These are phyloP conservation scores for Saraca asoca DNA, from an alignment of 331 rosid genomes.

Conservation along the genomic window DNA sequence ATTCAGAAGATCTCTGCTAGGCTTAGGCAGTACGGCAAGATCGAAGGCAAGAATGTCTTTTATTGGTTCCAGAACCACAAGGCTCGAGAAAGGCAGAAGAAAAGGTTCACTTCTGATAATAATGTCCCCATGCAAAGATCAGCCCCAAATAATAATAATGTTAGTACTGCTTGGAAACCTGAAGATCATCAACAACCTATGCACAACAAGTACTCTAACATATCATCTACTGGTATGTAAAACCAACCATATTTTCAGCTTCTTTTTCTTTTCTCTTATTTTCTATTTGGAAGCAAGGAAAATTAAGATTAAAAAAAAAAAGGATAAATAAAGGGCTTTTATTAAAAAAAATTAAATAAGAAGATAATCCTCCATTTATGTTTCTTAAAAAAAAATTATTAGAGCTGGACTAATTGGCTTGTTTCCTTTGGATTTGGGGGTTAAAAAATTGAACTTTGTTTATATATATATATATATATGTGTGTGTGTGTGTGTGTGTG, in stretches of 20 bases:
- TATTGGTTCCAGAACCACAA: constrained; percentile 99
- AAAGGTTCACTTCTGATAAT: constrained; percentile 62
- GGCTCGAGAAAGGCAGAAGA: constrained; percentile 97
- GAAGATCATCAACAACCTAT: constrained; percentile 16
- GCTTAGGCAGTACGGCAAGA: constrained; percentile 90
- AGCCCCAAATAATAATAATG: neutral
- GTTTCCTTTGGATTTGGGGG: too few relatives aligned
- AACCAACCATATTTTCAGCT: neutral
- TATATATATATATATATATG: too few relatives aligned
- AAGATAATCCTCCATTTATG: too few relatives aligned
- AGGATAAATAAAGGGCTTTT: too few relatives aligned
- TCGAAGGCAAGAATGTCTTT: constrained; percentile 94
- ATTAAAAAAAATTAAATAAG: too few relatives aligned
- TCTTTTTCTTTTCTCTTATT: neutral
- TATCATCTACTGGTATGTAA: constrained; percentile 41
- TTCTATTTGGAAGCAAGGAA: neutral
- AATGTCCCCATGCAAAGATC: constrained; percentile 37
- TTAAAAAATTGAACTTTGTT: neutral
- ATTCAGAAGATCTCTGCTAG: constrained; percentile 94
- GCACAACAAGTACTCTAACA: constrained; percentile 40
- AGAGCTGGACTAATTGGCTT: too few relatives aligned
- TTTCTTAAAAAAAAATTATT: too few relatives aligned
- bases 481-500: too few relatives aligned
- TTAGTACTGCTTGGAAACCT: constrained; percentile 39
- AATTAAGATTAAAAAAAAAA: neutral